These are phyloP conservation scores for Pythium rhizo-oryzae DNA, from an alignment of 352 stramenopile genomes.

Conservation along the genomic window DNA sequence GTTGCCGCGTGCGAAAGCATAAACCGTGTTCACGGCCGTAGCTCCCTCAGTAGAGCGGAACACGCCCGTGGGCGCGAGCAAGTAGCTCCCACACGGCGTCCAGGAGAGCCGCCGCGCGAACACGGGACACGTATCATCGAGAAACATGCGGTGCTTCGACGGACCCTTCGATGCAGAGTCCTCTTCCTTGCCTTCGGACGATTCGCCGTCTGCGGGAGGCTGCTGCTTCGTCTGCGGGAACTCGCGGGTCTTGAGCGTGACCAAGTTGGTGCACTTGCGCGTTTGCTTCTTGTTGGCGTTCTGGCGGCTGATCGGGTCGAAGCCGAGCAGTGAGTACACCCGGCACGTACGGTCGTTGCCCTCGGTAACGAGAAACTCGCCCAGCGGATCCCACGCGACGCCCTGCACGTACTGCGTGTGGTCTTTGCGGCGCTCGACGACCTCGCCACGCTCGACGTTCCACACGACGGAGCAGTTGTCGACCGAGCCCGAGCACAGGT, in stretches of 20 bases:
- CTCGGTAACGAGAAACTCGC: constrained; percentile 93
- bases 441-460: constrained; percentile 75
- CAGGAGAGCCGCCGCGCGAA: constrained; percentile 94
- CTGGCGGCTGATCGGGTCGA: constrained; percentile 46
- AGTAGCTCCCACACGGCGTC: constrained; percentile 93
- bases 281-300: constrained; percentile 61
- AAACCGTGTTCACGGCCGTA: constrained; percentile 82
- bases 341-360: constrained; percentile 94
- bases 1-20: constrained; percentile 94
- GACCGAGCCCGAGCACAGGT: constrained; percentile 91
- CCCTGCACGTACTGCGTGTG: constrained; percentile 97
- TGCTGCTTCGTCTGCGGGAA: constrained; percentile 33
- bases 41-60: constrained; percentile 55
- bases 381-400: constrained; percentile 95
- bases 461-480: constrained; percentile 93
- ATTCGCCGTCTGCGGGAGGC: background rate
- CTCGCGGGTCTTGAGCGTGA: constrained; percentile 81
- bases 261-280: constrained; percentile 74
- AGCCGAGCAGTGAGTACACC: constrained; percentile 87
- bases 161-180: constrained; percentile 17
- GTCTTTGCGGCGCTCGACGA: constrained; percentile 89
- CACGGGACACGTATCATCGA: constrained; percentile 94
- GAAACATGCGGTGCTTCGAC: constrained; percentile 89
- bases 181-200: constrained; percentile 20
- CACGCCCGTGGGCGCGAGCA: constrained; percentile 87